These are phyloP conservation scores for Plasmodium vivax DNA, from an alignment of 169 alveolate genomes.

Conservation along the genomic window DNA sequence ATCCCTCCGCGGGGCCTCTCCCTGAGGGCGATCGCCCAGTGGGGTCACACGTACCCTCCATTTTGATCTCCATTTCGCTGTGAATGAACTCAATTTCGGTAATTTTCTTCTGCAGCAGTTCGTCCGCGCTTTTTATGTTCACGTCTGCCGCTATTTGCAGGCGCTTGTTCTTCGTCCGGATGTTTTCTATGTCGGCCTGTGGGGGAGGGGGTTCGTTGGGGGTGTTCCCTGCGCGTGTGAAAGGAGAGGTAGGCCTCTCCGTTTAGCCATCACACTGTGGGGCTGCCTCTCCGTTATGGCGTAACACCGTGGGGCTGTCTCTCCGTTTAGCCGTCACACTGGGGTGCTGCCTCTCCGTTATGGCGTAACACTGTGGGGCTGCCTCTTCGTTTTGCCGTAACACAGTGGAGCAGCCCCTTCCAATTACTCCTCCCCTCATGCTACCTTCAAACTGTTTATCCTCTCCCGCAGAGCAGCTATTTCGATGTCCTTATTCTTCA, in stretches of 20 bases:
- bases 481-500: slow-evolving; percentile 49
- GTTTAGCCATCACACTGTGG: too few species aligned
- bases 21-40: neutral
- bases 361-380: too few species aligned
- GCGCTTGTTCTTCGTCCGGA: slow-evolving; percentile 36
- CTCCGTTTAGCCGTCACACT: too few species aligned
- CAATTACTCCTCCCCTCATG: neutral
- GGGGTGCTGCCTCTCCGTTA: too few species aligned
- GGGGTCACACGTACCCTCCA: slow-evolving; percentile 24
- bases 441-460: slow-evolving; percentile 44
- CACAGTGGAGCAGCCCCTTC: neutral
- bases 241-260: neutral
- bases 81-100: slow-evolving; percentile 24
- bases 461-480: neutral
- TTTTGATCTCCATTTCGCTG: slow-evolving; percentile 15
- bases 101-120: slow-evolving; percentile 41
- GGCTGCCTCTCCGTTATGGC: too few species aligned
- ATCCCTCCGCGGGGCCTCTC: neutral
- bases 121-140: slow-evolving; percentile 55
- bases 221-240: neutral
- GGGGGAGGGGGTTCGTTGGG: neutral
- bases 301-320: too few species aligned
- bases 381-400: too few species aligned
- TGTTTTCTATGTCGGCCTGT: slow-evolving; percentile 25
- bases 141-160: slow-evolving; percentile 55